Evolutionary conservation across 768 basidiomycete genomes (phyloP), one percentile per base, ranked within the genome.

Genomic region (Lepiota brunneoincarnata): DNA sequence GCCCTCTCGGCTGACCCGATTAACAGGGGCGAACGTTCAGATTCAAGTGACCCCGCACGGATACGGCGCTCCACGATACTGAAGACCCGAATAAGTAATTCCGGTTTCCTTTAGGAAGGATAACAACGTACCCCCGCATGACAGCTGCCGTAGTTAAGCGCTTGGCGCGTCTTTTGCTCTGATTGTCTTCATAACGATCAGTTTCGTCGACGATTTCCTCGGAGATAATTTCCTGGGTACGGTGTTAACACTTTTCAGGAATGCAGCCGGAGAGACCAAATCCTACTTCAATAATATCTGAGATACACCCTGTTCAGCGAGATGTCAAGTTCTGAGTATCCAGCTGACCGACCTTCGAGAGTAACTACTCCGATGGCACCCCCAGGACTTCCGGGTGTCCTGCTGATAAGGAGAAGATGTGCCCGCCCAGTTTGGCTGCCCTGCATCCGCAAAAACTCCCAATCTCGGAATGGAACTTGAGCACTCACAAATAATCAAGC

Each of bases 141-240:
- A 92, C 78, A 6, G 82, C 80, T 6, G 87, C 81, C 11, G 85
- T 91, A 11, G 86, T 87, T 55, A 79, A 68, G 12, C 94, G 77
- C 58, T 79, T 84, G 0, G 90, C 93, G 6, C 76, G 73, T 55
- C 78, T 79, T 64, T 93, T 94, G 48, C 83, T 86, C 44, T 84
- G 84, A 63, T 96, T 97, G 60, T 93, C 91, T 59, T 91, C 85
- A 61, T 89, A 95, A 23, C 85, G 79, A 70, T 97, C 94, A 2
- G 93, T 96, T 69, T 97, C 94, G 63, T 96, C 94, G 26, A 96
- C 89, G 50, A 97, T 96, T 67, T 97, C 95, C 70, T 97, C 93
- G 0, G 89, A 87, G 17, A 98, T 91, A 58, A 98, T 97, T 78
- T 96, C 94, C 80, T 91, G 46, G 10, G 21, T 6, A 21, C 20